Conservation (phyloP, 805 yeast genomes). For the Wickerhamiella australiensis region DNA sequence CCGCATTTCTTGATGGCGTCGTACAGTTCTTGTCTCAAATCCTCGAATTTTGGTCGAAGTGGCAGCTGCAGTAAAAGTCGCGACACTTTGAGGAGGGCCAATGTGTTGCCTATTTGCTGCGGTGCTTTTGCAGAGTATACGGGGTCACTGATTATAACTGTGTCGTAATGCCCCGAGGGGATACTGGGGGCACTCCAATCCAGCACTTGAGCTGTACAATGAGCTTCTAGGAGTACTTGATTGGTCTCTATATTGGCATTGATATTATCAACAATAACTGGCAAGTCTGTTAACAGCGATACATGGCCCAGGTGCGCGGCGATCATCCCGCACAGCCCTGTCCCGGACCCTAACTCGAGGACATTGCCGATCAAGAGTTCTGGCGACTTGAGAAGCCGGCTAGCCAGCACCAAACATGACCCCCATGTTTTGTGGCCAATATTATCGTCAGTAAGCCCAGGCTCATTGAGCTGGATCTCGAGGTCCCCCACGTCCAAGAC, state of each 20-base stretch:
- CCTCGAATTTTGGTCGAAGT: slow-evolving; percentile 50
- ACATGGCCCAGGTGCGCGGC: slow-evolving; percentile 42
- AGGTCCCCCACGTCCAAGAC: slow-evolving; percentile 38
- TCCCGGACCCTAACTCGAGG: slow-evolving; percentile 84
- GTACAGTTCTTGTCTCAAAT: slow-evolving; percentile 55
- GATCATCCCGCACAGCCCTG: slow-evolving; percentile 79
- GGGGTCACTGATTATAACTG: slow-evolving; percentile 75
- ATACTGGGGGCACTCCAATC: slow-evolving; percentile 59
- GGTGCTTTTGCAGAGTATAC: slow-evolving; percentile 80
- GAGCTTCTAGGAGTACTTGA: slow-evolving; percentile 13
- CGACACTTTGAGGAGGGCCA: slow-evolving; percentile 35
- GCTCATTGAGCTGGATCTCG: slow-evolving; percentile 48
- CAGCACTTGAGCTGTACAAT: slow-evolving; percentile 37
- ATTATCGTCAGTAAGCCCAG: slow-evolving; percentile 75
- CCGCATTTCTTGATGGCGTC: slow-evolving; percentile 31
- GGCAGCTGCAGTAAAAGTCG: slow-evolving; percentile 63
- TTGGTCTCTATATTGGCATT: slow-evolving; percentile 47
- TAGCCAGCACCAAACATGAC: slow-evolving; percentile 60
- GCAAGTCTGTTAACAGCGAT: slow-evolving; percentile 59
- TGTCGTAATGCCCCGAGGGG: slow-evolving; percentile 33
- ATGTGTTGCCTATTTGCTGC: slow-evolving; percentile 49
- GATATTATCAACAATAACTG: slow-evolving; percentile 63
- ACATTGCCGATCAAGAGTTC: slow-evolving; percentile 17
- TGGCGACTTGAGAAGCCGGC: slow-evolving; percentile 32
- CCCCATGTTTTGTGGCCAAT: slow-evolving; percentile 97